Evolutionary conservation across 2,329 filamentous ascomycete species (phyloP).

Genomic region (Aquanectria penicillioides): DNA sequence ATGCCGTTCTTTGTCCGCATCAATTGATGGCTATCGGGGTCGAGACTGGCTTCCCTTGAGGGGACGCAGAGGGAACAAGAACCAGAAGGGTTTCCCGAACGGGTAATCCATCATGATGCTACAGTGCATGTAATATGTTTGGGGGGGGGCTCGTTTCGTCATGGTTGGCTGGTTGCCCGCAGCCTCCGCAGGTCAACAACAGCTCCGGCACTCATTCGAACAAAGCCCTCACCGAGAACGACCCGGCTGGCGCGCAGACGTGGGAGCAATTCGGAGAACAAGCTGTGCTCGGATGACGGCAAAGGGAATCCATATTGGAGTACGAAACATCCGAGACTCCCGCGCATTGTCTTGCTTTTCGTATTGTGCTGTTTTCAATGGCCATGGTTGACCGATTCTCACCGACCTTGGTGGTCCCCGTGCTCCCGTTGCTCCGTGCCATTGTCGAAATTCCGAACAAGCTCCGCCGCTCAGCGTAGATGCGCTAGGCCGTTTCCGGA

Average conservation of each 20-base stretch:
- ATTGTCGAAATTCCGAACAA: constrained; percentile 38
- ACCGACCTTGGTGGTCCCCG: constrained; percentile 7
- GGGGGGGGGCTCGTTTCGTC: background rate
- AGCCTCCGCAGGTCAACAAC: background rate
- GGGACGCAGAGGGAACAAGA: no score
- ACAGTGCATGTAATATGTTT: background rate
- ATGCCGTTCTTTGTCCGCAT: background rate
- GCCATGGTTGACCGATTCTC: constrained; percentile 8
- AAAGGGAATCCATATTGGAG: no score
- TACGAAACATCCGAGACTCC: no score
- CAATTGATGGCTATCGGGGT: no score
- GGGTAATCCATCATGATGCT: no score
- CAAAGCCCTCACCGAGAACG: constrained; percentile 10
- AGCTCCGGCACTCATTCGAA: background rate
- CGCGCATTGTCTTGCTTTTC: background rate
- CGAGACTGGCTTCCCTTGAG: no score
- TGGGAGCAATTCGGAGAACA: no score
- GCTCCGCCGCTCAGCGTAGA: constrained; percentile 35
- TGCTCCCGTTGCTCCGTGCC: constrained; percentile 31
- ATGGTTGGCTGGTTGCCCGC: no score
- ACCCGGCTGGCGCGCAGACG: background rate
- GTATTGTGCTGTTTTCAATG: no score
- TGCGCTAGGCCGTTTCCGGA: background rate
- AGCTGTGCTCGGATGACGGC: no score
- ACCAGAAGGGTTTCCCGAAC: no score